These are phyloP conservation scores for Dothistroma septosporum DNA, from an alignment of 2,329 filamentous ascomycete genomes.

Conservation along the genomic window DNA sequence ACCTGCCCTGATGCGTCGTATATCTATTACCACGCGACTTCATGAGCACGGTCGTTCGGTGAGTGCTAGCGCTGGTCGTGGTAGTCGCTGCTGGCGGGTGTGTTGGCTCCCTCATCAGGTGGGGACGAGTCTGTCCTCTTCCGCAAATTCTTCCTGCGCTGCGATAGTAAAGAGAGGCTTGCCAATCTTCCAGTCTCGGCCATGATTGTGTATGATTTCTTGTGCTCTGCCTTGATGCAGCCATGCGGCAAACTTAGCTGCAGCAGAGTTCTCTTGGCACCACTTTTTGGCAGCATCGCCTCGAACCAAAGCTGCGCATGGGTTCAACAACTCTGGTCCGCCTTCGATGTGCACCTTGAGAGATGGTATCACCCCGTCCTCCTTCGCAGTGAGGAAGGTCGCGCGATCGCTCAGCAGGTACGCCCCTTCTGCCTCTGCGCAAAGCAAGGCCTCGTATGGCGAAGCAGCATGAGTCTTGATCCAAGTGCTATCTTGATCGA, in stretches of 20 bases:
- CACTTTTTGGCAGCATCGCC: not conserved
- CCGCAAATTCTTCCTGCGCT: constrained; percentile 15
- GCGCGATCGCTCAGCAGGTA: constrained; percentile 25
- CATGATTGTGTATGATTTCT: constrained; percentile 16
- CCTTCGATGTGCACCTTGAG: constrained; percentile 18
- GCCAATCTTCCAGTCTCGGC: constrained; percentile 16
- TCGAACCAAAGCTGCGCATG: constrained; percentile 22
- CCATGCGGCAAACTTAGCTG: constrained; percentile 21
- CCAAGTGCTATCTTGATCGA: constrained; percentile 8
- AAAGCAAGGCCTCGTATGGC: constrained; percentile 23
- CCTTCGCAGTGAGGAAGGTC: constrained; percentile 24
- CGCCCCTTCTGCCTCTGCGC: constrained; percentile 17
- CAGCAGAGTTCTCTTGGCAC: not conserved
- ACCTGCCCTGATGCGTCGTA: not conserved
- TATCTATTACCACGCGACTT: too few relatives aligned
- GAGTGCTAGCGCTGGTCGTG: not conserved
- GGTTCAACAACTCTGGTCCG: constrained; percentile 21
- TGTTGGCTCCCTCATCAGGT: not conserved
- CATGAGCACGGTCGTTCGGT: too few relatives aligned
- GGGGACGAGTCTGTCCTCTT: constrained; percentile 8
- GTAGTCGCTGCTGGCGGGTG: not conserved
- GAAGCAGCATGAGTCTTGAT: constrained; percentile 13
- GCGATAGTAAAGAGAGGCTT: constrained; percentile 20
- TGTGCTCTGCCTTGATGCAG: constrained; percentile 13
- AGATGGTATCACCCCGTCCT: constrained; percentile 13